Base-by-base conservation (phyloP, 345 rosid genomes). In the Syzygium jambos region DNA sequence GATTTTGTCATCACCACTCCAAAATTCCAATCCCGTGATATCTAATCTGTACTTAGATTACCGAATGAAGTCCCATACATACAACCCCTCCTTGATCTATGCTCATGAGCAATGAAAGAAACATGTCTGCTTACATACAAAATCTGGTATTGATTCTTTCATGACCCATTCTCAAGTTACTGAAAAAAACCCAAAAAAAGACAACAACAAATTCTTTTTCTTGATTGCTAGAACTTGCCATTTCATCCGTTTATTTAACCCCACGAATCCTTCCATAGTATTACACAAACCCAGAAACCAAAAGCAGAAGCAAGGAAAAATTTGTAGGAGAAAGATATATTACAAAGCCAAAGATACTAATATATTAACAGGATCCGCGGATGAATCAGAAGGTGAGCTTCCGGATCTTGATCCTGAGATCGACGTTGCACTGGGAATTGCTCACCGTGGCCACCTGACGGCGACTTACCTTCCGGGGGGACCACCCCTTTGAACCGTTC, bases 331-430 rank as follows among this genome's bases (percentile, higher is more conserved):
- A 30, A 43, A 73, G 80, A 73, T 19, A 34, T 3, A 2, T 73
- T 9, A 22, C 80, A 34, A 73, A 17, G 80, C 80, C 80, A 73
- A 73, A 19, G 80, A 73, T 4, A 34, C 80, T 19, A 22, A 34
- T 38, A 43, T 21, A 34, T 41, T 34, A 73, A 46, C 80, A 34
- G 80, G 49, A 34, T 73, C 80, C 80, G 0, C 19, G 80, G 80
- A 73, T 9, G 80, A 73, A 84, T 89, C 85, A 94, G 88, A 94
- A 94, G 49, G 94, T 95, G 94, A 93, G 96, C 90, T 92, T 95
- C 99, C 99, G 96, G 92, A 98, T 92, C 96, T 95, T 96, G 87
- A 98, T 77, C 61, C 98, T 92, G 7, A 96, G 96, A 93, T 98
- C 98, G 85, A 93, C 98, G 93, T 92, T 91, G 89, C 99, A 98